phyloP scores from a whole-genome alignment of 1,284 basidiomycete species.

The Irpex rosettiformis region DNA sequence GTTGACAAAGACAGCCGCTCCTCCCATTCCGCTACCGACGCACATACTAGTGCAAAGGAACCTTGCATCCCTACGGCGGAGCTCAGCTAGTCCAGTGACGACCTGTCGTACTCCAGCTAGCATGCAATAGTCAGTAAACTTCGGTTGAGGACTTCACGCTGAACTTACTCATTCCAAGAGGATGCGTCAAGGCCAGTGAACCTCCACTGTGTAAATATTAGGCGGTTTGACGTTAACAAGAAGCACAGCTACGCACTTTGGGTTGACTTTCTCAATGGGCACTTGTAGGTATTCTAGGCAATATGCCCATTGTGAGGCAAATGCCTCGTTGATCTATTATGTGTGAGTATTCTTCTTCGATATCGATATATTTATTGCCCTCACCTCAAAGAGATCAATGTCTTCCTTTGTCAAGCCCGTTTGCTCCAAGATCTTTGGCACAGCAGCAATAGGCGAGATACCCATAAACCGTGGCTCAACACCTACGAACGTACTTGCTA shows the following conservation, averaged over 20 bases:
- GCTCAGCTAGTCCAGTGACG: slow-evolving; percentile 79
- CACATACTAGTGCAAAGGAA: slow-evolving; percentile 87
- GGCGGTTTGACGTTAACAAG: not conserved
- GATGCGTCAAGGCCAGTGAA: slow-evolving; percentile 82
- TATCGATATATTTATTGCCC: slow-evolving; percentile 7
- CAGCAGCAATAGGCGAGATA: slow-evolving; percentile 80
- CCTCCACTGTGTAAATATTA: slow-evolving; percentile 59
- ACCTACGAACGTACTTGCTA: slow-evolving; percentile 78
- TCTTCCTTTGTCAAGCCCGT: slow-evolving; percentile 79
- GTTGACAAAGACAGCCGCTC: slow-evolving; percentile 79
- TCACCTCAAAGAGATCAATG: slow-evolving; percentile 84
- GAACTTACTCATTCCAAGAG: slow-evolving; percentile 74
- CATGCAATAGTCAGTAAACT: slow-evolving; percentile 6
- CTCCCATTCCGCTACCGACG: slow-evolving; percentile 86
- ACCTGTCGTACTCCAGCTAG: slow-evolving; percentile 81
- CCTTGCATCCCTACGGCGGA: slow-evolving; percentile 62
- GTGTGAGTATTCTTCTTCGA: not conserved
- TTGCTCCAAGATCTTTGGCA: slow-evolving; percentile 76
- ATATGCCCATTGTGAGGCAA: slow-evolving; percentile 77
- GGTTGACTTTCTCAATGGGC: slow-evolving; percentile 83
- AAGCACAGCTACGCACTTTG: slow-evolving; percentile 51
- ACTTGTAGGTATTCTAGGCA: slow-evolving; percentile 79
- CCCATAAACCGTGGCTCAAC: slow-evolving; percentile 87
- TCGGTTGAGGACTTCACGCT: slow-evolving; percentile 9
- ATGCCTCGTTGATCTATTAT: slow-evolving; percentile 77